Percentiles rank a stretch among this genome's conserved stretches.
phyloP scores from a whole-genome alignment of 2,329 filamentous ascomycete genomes.

The Talaromyces atroroseus region DNA sequence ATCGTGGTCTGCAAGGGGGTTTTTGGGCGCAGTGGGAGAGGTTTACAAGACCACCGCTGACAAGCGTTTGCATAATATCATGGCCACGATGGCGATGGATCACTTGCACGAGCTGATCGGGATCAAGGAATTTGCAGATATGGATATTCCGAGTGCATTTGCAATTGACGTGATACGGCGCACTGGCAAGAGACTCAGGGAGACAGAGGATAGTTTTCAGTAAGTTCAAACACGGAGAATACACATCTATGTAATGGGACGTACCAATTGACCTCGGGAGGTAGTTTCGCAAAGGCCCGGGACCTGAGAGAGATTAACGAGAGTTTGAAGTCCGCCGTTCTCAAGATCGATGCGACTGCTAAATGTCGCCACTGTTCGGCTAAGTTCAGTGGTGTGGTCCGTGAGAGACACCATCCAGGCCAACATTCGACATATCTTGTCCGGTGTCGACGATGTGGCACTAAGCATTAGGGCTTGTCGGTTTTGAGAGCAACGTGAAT shows the following conservation, averaged over 20 bases:
- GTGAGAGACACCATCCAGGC: background rate
- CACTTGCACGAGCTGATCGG: background rate
- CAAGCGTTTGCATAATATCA: background rate
- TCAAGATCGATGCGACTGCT: background rate
- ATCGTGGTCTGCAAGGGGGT: constrained; percentile 2
- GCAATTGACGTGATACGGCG: background rate
- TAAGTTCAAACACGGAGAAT: background rate
- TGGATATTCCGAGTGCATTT: background rate
- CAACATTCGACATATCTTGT: background rate
- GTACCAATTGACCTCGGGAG: background rate
- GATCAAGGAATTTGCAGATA: background rate
- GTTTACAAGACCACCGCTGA: background rate
- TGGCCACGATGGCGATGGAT: background rate
- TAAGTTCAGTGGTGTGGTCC: background rate
- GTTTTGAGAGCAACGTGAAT: too few relatives aligned
- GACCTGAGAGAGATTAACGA: background rate
- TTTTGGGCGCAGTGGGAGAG: background rate
- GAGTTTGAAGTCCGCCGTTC: background rate
- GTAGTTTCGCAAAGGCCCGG: background rate
- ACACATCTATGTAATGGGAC: background rate
- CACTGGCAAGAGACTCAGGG: background rate
- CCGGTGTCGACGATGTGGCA: background rate
- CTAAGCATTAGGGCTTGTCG: background rate
- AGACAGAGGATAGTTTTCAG: background rate
- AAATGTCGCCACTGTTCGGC: background rate